These are phyloP conservation scores for Epithemia pelagica DNA, from an alignment of 108 stramenopile species.

Conservation along the genomic window DNA sequence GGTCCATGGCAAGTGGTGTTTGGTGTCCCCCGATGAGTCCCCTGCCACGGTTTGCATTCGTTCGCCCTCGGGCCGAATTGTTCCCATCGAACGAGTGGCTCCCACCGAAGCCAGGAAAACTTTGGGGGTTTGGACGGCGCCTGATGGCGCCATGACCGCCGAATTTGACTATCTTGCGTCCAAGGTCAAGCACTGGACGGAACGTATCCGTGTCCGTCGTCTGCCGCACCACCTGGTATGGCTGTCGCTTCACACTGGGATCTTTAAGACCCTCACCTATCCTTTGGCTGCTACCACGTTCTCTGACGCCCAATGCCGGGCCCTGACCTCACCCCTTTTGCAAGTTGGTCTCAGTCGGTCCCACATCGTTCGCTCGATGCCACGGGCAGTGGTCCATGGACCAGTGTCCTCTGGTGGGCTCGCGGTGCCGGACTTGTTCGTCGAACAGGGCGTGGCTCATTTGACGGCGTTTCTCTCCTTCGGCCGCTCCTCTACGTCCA, in stretches of 20 bases:
- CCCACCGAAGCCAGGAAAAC: neutral
- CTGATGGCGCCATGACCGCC: neutral
- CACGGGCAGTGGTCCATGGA: neutral
- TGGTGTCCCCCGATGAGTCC: neutral
- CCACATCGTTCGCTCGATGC: neutral
- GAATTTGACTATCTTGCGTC: neutral
- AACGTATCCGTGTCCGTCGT: neutral
- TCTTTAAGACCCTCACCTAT: neutral
- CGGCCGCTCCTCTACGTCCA: neutral
- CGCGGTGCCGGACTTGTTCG: neutral
- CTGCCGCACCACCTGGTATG: constrained; percentile 1
- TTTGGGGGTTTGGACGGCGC: neutral
- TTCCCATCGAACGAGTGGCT: neutral
- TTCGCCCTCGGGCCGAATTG: too few relatives aligned
- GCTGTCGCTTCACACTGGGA: neutral
- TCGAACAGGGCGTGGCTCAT: neutral
- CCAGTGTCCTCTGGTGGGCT: neutral
- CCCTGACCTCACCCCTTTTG: too few relatives aligned
- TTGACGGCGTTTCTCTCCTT: neutral
- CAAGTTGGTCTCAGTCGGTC: neutral
- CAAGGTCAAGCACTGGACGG: neutral
- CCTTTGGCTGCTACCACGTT: neutral
- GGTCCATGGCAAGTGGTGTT: neutral
- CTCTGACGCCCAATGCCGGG: neutral
- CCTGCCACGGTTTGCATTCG: neutral